Conservation (phyloP, 1,139 yeast genomes). For the Blastobotrys proliferans region DNA sequence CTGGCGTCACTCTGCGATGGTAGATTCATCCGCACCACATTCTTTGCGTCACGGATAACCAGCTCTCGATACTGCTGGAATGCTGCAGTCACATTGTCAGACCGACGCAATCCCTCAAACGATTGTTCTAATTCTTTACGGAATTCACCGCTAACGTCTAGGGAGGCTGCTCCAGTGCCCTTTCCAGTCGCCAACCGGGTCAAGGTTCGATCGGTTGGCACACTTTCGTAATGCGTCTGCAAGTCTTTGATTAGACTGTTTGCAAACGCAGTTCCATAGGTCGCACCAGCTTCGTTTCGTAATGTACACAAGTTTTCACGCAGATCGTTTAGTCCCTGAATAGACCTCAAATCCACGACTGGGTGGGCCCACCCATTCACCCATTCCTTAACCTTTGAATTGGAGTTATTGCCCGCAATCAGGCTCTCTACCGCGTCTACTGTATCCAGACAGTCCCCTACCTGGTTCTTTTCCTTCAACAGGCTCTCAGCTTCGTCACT, state of each 20-base stretch:
- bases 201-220: constrained; percentile 49
- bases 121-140: constrained; percentile 43
- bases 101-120: constrained; percentile 54
- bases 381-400: constrained; percentile 33
- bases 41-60: constrained; percentile 65
- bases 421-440: constrained; percentile 55
- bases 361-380: constrained; percentile 49
- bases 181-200: constrained; percentile 38
- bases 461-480: constrained; percentile 17
- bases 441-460: constrained; percentile 47
- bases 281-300: constrained; percentile 59
- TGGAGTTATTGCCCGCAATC: constrained; percentile 45
- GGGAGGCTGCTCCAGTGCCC: constrained; percentile 25
- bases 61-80: constrained; percentile 64
- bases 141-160: constrained; percentile 36
- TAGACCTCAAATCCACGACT: constrained; percentile 46
- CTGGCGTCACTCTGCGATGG: constrained; percentile 42
- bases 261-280: constrained; percentile 56
- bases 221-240: constrained; percentile 49
- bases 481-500: constrained; percentile 25
- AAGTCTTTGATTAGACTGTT: constrained; percentile 58
- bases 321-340: constrained; percentile 59
- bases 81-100: constrained; percentile 63
- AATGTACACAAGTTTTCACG: constrained; percentile 50
- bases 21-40: constrained; percentile 59